Evolutionary conservation across 768 basidiomycete genomes (phyloP).

Genomic region (Suillus placidus): DNA sequence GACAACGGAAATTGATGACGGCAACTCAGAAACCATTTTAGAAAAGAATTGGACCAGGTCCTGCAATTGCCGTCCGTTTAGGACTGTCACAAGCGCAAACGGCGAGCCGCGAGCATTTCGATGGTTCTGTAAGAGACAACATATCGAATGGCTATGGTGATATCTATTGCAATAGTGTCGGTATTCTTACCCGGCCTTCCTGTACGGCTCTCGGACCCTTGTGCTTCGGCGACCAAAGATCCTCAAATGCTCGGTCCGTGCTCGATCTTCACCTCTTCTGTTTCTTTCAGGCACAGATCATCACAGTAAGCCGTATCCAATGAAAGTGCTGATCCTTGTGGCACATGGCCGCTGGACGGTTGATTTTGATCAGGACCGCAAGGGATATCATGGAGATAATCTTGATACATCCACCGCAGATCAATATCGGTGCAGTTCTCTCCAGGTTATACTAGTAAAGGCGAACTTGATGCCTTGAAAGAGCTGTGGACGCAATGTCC

Average conservation of each 20-base stretch:
- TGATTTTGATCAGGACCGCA: neutral
- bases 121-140: neutral
- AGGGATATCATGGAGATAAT: neutral
- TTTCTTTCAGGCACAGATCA: neutral
- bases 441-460: neutral
- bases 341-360: neutral
- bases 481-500: neutral
- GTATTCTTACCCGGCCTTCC: slow-evolving; percentile 5
- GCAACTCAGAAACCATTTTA: neutral
- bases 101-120: neutral
- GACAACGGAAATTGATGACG: slow-evolving; percentile 1
- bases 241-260: neutral
- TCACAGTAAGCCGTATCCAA: neutral
- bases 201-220: slow-evolving; percentile 6
- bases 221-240: slow-evolving; percentile 2
- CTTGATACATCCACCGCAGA: neutral
- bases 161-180: slow-evolving; percentile 3
- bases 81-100: neutral
- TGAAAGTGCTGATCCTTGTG: neutral
- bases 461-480: neutral
- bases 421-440: neutral
- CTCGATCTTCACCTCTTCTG: neutral
- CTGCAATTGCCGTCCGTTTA: neutral
- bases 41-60: neutral
- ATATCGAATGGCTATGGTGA: neutral